Evolutionary conservation across 2,329 filamentous ascomycete genomes (phyloP), one percentile per base, ranked within the genome.

Genomic region (Colletotrichum sp.): DNA sequence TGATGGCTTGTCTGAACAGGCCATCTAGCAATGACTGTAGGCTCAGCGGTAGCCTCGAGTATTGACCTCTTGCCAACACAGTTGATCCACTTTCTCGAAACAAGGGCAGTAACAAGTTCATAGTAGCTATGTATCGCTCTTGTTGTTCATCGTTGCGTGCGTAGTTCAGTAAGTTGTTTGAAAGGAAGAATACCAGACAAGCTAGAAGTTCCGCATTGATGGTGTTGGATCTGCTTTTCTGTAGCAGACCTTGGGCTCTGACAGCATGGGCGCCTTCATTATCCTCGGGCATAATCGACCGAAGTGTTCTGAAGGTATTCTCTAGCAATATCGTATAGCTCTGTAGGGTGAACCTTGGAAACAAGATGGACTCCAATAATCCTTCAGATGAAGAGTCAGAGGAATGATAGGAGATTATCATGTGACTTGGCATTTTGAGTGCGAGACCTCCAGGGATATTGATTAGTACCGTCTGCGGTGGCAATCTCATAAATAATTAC

Each of bases 201-300:
- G 2, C 18, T 2, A 43, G 0, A 6, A 6, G 0, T 4, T 43
- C 18, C 18, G 38, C 18, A n/a, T n/a, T 43, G 9, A n/a, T n/a
- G 5, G 5, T 43, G 9, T 6, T n/a, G 8, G 18, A 6, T n/a
- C 5, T 43, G 38, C 8, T 2, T 43, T 11, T 43, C 18, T 21
- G 54, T 4, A 11, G 8, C 2, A 55, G 51, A 0, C 18, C 4
- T 3, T 55, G 21, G 2, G 51, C 51, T 6, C 51, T 55, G 13
- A 8, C 0, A 27, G 8, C 24, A 29, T 55, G 43, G 18, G 18
- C n/a, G 1, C n/a, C 18, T 0, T 47, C n/a, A 47, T 12, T 0
- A 3, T 47, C 43, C n/a, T 47, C 43, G n/a, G 43, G 43, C n/a
- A 47, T 47, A 7, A 47, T 13, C 0, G 11, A 47, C 0, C 43